These are phyloP conservation scores for Rhodotorula sp. DNA, from an alignment of 1,284 basidiomycete genomes.

Conservation along the genomic window DNA sequence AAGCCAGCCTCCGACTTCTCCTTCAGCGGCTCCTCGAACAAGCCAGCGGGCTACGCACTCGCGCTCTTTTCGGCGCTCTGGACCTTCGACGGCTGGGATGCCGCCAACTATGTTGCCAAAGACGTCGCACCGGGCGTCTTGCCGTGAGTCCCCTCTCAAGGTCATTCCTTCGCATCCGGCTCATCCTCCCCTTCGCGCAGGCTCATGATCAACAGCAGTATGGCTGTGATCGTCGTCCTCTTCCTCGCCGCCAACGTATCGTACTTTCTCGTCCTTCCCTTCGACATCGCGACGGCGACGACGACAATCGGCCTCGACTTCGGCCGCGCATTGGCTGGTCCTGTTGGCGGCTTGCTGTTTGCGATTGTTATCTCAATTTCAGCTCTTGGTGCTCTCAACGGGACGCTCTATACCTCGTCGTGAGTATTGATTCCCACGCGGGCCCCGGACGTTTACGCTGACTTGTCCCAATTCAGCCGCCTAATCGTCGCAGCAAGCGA, in stretches of 20 bases:
- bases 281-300: constrained; percentile 45
- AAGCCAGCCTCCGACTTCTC: constrained; percentile 46
- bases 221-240: constrained; percentile 67
- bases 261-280: constrained; percentile 89
- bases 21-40: constrained; percentile 71
- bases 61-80: constrained; percentile 93
- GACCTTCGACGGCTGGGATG: constrained; percentile 59
- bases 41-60: constrained; percentile 81
- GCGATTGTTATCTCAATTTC: constrained; percentile 88
- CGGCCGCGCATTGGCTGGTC: constrained; percentile 79
- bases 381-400: constrained; percentile 88
- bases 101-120: constrained; percentile 53
- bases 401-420: constrained; percentile 72
- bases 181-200: not conserved
- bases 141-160: constrained; percentile 37
- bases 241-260: constrained; percentile 67
- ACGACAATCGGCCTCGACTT: constrained; percentile 82
- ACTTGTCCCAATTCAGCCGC: constrained; percentile 54
- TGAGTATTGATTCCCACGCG: constrained; percentile 24
- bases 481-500: constrained; percentile 84
- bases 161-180: constrained; percentile 4
- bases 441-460: not conserved
- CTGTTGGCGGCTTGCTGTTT: constrained; percentile 79
- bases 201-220: constrained; percentile 74
- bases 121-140: constrained; percentile 41